phyloP scores from a whole-genome alignment of 2,329 filamentous ascomycete genomes.

The Teratosphaeria gauchensis region DNA sequence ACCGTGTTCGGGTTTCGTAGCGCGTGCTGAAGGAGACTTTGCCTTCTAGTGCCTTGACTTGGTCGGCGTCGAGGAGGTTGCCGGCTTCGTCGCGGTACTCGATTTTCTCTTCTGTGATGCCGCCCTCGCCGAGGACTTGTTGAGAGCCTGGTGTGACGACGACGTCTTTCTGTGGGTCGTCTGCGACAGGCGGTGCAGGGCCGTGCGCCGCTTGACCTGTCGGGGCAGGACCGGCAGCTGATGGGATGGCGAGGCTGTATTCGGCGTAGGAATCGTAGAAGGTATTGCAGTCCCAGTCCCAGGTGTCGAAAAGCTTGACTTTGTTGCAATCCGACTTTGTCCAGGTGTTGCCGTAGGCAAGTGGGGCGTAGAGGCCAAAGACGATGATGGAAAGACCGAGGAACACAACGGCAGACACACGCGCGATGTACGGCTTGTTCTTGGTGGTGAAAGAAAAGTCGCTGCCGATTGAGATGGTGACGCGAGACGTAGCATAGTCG shows the following conservation, averaged over 20 bases:
- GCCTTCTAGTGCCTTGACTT: constrained; percentile 75
- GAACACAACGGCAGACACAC: constrained; percentile 62
- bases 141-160: constrained; percentile 20
- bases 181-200: constrained; percentile 26
- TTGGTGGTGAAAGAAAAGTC: constrained; percentile 37
- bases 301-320: constrained; percentile 76
- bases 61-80: constrained; percentile 72
- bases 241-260: constrained; percentile 19
- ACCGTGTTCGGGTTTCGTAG: constrained; percentile 85
- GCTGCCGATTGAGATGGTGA: constrained; percentile 49
- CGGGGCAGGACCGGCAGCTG: constrained; percentile 13
- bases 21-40: constrained; percentile 93
- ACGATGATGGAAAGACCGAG: constrained; percentile 63
- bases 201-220: constrained; percentile 20
- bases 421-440: constrained; percentile 63
- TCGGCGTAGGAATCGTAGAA: constrained; percentile 58
- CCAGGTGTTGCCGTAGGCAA: constrained; percentile 91
- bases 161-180: constrained; percentile 27
- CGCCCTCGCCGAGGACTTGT: neutral
- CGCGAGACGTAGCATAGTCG: constrained; percentile 71
- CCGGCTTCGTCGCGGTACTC: constrained; percentile 95
- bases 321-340: constrained; percentile 77
- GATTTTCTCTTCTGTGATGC: constrained; percentile 62
- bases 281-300: constrained; percentile 98
- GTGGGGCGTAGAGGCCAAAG: constrained; percentile 77